Base-by-base conservation (phyloP, 768 basidiomycete genomes). In the Tricholoma matsutake region DNA sequence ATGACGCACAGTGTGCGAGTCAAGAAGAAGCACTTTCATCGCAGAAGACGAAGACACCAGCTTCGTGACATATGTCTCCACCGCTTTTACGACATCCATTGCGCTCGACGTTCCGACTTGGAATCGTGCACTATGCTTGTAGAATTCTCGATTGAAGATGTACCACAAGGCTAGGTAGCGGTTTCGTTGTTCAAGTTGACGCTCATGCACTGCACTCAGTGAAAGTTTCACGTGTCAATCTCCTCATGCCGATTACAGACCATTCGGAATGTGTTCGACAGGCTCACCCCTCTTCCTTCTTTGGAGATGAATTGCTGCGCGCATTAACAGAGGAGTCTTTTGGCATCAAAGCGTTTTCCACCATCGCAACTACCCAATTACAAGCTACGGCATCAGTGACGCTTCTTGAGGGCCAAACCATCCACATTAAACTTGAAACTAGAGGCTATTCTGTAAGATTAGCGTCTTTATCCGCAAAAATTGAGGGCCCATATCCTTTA, bases 31-130 rank as follows among this genome's bases (percentile, higher is more conserved):
- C 20, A 98, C 95, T 76, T 98, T 98, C 92, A 98, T 98, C 4
- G 92, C 85, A 3, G 84, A 80, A 56, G 94, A 93, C 55, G 86
- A 86, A 20, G 90, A 87, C 60, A 97, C 84, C 80, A 97, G 80
- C 79, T 91, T 96, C 63, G 86, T 84, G 71, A 98, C 83, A 79
- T 98, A 99, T 5, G 88, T 91, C 76, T 96, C 93, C 29, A 97
- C 88, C 7, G 97, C 97, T 75, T 96, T 96, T 69, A 94, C 82
- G 65, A 96, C 88, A 75, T 99, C 96, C 97, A 98, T 98, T 54
- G 55, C 61, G 60, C 39, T n/a, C 29, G 35, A 41, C 16, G 16
- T 41, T 32, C 6, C 18, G 20, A 14, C 11, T 51, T 32, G 20
- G 6, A 16, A 7, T 10, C 4, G 7, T 20, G 13, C 28, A 41